phyloP scores from a whole-genome alignment of 169 alveolate genomes.

The Eimeria brunetti region DNA sequence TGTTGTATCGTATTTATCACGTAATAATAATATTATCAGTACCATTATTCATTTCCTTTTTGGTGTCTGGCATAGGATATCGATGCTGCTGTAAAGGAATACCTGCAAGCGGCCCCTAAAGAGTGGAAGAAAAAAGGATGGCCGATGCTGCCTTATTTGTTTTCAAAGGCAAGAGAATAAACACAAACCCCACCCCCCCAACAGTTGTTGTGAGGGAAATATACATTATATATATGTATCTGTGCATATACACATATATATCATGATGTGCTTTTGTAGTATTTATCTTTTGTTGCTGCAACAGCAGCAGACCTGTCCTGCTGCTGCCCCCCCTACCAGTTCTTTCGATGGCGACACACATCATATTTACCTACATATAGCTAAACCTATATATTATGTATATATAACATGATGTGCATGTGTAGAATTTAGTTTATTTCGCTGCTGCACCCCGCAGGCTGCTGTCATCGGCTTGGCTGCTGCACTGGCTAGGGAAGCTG shows the following conservation, averaged over 20 bases:
- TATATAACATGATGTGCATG: too few species aligned
- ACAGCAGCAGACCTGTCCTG: not conserved
- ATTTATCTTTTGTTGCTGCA: too few species aligned
- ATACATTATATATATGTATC: not conserved
- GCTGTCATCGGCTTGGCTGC: slow-evolving; percentile 65
- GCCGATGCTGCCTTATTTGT: slow-evolving; percentile 31
- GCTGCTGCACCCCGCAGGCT: slow-evolving; percentile 5
- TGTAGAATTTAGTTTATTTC: too few species aligned
- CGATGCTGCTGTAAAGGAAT: slow-evolving; percentile 19
- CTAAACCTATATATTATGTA: too few species aligned
- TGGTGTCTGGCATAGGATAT: not conserved
- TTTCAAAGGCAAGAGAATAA: slow-evolving; percentile 15
- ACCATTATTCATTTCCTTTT: too few species aligned
- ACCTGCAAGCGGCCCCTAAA: not conserved
- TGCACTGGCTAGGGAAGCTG: slow-evolving; percentile 61
- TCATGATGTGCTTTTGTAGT: too few species aligned
- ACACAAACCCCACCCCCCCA: not conserved
- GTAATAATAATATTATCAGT: too few species aligned
- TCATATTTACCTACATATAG: too few species aligned
- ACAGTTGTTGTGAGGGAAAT: not conserved
- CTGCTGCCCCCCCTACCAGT: too few species aligned
- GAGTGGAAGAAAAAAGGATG: slow-evolving; percentile 12
- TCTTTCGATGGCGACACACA: too few species aligned
- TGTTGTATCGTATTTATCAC: too few species aligned
- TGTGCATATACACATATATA: not conserved